Evolutionary conservation across 2,329 filamentous ascomycete species (phyloP).

Genomic region (Teratosphaeria pseudoeucalypti): DNA sequence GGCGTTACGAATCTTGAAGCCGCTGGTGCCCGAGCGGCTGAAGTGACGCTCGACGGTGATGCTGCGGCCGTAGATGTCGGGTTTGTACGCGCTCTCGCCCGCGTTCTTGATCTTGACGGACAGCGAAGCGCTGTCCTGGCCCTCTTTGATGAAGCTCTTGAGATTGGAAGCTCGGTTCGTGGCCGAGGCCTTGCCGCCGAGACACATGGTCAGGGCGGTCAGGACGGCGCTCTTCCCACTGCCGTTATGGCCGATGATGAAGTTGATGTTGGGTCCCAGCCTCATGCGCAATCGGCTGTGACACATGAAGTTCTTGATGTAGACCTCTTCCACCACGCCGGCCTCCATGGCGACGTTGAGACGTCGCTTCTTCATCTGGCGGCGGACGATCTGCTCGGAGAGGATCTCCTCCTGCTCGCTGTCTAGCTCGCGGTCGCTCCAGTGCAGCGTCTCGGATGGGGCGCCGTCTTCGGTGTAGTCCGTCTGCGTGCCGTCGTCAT

Average conservation of each 20-base stretch:
- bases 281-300: conserved; percentile 71
- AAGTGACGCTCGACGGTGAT: conserved; percentile 92
- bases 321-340: conserved; percentile 79
- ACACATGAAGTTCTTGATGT: conserved; percentile 93
- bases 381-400: conserved; percentile 23
- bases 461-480: conserved; percentile 1
- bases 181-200: conserved; percentile 87
- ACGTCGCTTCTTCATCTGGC: conserved; percentile 14
- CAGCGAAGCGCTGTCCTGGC: conserved; percentile 61
- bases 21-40: conserved; percentile 59
- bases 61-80: conserved; percentile 68
- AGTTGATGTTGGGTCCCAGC: conserved; percentile 92
- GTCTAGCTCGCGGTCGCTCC: conserved; percentile 20
- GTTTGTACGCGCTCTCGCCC: conserved; percentile 73
- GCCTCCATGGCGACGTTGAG: conserved; percentile 69
- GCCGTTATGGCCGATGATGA: conserved; percentile 94
- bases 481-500: background rate
- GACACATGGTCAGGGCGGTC: conserved; percentile 82
- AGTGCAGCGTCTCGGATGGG: conserved; percentile 11
- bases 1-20: conserved; percentile 77
- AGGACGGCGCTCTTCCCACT: conserved; percentile 95
- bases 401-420: conserved; percentile 17
- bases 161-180: conserved; percentile 87
- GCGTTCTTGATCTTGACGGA: conserved; percentile 84
- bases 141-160: conserved; percentile 85